Base-by-base conservation (phyloP, 768 basidiomycete species). In the Lepiota venenata region DNA sequence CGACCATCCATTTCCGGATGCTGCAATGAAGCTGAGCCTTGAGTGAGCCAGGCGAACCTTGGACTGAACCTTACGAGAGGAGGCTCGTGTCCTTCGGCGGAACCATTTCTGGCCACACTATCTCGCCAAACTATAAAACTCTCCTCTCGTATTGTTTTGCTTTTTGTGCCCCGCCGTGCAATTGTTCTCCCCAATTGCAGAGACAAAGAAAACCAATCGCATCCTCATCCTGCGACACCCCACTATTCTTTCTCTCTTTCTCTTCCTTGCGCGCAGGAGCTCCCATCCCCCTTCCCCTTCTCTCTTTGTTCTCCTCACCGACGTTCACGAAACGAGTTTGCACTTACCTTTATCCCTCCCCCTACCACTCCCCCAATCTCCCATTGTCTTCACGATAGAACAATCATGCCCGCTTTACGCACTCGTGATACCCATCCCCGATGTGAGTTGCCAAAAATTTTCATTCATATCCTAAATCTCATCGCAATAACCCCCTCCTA, bases 371-470 rank as follows among this genome's bases (percentile, higher is more conserved):
- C 32, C 41, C 41, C 60, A 42, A 20, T 32, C 36, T 32, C 48
- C 41, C 44, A 60, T 59, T 43, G 45, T 58, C 60, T 50, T 55
- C 66, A 69, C 69, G 69, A 68, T 58, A 58, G 56, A 67, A 66
- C 65, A 62, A 83, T 80, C 78, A 89, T 89, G 87, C 87, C 87
- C 69, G 85, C 85, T 48, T 76, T 83, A 65, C 87, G 87, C 74
- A 88, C 87, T 68, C 85, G 85, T 76, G 85, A 88, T 76, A 84
- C 79, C 76, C 79, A 76, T 60, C 69, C 78, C 66, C 70, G 71
- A 70, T 69, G 77, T 77, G 61, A 64, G 75, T 72, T 32, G 37
- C 56, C 37, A 35, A 27, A 16, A 6, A 4, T 2, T 32, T 32
- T 11, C 10, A 11, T 11, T 11, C 32, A 32, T 9, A 8, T 32